A percentile compares a stretch with the other conserved stretches of the same genome.
Evolutionary conservation across 192 early-diverging fungal species (phyloP).

Genomic region (Rhizophagus prolifer): DNA sequence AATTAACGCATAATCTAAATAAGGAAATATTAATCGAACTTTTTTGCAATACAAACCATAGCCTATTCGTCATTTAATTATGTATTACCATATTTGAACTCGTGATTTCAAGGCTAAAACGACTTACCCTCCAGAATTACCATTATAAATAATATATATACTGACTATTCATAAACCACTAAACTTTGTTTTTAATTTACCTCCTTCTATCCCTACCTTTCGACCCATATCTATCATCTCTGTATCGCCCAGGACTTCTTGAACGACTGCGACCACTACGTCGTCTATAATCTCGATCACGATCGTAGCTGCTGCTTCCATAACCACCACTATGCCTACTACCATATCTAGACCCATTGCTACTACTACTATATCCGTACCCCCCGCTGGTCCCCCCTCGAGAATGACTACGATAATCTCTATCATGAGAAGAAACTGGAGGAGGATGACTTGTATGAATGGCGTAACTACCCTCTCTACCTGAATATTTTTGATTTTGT

Average conservation of each 20-base stretch:
- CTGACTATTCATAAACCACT: neutral
- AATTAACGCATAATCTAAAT: neutral
- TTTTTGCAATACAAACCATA: conserved; percentile 3
- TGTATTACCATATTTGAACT: neutral
- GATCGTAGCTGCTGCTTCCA: conserved; percentile 50
- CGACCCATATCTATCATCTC: conserved; percentile 27
- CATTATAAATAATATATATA: neutral
- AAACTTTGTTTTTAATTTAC: conserved; percentile 2
- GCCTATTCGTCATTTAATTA: neutral
- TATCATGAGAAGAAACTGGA: conserved; percentile 27
- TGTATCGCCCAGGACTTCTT: conserved; percentile 24
- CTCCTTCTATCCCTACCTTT: conserved; percentile 26
- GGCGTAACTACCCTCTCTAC: conserved; percentile 41
- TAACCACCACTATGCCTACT: conserved; percentile 40
- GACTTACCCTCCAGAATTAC: neutral
- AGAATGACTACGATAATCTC: conserved; percentile 43
- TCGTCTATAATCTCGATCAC: conserved; percentile 54
- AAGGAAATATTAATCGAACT: neutral
- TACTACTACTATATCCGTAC: conserved; percentile 30
- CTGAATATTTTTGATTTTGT: conserved; percentile 51
- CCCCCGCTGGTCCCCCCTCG: conserved; percentile 32
- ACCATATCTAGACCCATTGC: conserved; percentile 38
- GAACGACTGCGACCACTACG: conserved; percentile 41
- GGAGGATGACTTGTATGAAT: neutral
- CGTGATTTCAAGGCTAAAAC: neutral